Evolutionary conservation across 306 rosid genomes (phyloP).

Genomic region (Erythrophleum fordii): DNA sequence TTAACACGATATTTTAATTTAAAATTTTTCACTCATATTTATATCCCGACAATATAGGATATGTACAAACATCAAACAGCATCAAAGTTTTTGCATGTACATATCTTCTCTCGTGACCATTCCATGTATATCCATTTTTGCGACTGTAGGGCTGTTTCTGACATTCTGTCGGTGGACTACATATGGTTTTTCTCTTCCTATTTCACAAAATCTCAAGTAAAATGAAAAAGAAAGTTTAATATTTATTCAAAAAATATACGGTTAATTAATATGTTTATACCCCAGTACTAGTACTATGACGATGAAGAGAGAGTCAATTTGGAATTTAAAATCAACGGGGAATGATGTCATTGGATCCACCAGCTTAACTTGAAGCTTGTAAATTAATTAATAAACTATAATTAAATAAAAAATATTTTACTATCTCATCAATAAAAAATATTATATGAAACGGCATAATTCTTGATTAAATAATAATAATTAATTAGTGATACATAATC

Average conservation of each 20-base stretch:
- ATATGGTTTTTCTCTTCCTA: background rate
- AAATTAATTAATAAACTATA: background rate
- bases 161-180: constrained; percentile 6
- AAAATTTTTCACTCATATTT: no score
- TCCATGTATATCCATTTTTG: no score
- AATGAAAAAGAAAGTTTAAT: background rate
- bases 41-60: no score
- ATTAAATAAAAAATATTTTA: background rate
- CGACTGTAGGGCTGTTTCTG: background rate
- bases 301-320: background rate
- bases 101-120: no score
- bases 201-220: background rate
- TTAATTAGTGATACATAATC: background rate
- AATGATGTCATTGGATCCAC: background rate
- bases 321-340: background rate
- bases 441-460: background rate
- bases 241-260: background rate
- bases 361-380: background rate
- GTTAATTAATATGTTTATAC: background rate
- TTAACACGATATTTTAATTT: no score
- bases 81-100: no score
- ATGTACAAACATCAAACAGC: no score
- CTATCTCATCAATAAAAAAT: background rate
- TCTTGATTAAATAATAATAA: background rate
- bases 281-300: background rate